phyloP scores from a whole-genome alignment of 306 rosid genomes.

The Rosa rugosa region DNA sequence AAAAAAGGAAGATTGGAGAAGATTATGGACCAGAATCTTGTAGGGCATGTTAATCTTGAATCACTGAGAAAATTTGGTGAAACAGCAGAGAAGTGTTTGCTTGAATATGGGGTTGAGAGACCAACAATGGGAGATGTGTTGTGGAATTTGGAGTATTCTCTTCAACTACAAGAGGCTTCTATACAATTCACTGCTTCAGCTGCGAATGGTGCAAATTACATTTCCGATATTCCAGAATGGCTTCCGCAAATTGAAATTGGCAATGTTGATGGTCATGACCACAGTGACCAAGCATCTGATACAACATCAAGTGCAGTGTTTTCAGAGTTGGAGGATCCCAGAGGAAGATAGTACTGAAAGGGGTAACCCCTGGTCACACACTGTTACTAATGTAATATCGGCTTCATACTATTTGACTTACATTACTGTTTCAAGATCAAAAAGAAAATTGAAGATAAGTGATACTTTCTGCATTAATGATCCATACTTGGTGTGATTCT shows the following conservation, averaged over 20 bases:
- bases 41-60: conserved; percentile 23
- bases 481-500: background rate
- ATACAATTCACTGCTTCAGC: conserved; percentile 9
- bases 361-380: conserved; percentile 1
- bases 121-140: conserved; percentile 40
- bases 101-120: conserved; percentile 39
- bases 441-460: conserved; percentile 1
- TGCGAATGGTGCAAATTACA: conserved; percentile 24
- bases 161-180: conserved; percentile 39
- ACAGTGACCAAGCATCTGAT: conserved; percentile 27
- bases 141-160: conserved; percentile 44
- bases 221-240: conserved; percentile 29
- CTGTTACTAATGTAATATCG: background rate
- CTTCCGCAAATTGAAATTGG: conserved; percentile 15
- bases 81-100: conserved; percentile 43
- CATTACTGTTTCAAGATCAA: background rate
- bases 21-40: conserved; percentile 35
- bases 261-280: conserved; percentile 9
- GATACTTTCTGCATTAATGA: background rate
- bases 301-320: conserved; percentile 35
- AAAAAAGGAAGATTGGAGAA: conserved; percentile 29
- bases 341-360: conserved; percentile 22
- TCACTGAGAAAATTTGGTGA: conserved; percentile 35
- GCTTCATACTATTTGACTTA: background rate
- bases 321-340: conserved; percentile 38